Conservation (phyloP, 768 basidiomycete species). For the Macrolepiota dolichaula region DNA sequence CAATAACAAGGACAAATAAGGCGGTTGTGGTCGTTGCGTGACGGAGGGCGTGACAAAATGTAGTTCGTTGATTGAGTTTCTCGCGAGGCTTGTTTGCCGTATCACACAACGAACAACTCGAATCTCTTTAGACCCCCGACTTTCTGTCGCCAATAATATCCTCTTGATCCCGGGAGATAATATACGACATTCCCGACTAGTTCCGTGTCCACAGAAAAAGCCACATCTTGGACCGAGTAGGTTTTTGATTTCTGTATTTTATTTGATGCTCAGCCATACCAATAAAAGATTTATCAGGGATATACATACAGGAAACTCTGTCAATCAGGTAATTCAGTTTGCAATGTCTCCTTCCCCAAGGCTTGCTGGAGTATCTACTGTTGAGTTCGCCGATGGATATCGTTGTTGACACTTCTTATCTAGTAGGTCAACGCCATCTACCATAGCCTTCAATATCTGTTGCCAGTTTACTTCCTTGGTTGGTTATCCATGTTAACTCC, state of each 20-base stretch:
- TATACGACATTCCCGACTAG: not conserved
- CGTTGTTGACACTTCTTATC: slow-evolving; percentile 9
- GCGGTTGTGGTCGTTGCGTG: slow-evolving; percentile 2
- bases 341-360: not conserved
- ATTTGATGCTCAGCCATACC: slow-evolving; percentile 28
- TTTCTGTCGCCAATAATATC: slow-evolving; percentile 12
- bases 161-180: slow-evolving; percentile 3
- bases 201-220: not conserved
- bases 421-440: slow-evolving; percentile 2
- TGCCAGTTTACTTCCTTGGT: slow-evolving; percentile 3
- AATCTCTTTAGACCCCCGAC: not conserved
- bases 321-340: slow-evolving; percentile 20
- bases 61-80: slow-evolving; percentile 22
- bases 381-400: slow-evolving; percentile 1
- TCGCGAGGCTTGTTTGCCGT: slow-evolving; percentile 24
- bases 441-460: not conserved
- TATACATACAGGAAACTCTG: slow-evolving; percentile 18
- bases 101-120: slow-evolving; percentile 25
- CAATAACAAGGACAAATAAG: slow-evolving; percentile 4
- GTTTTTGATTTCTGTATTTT: slow-evolving; percentile 22
- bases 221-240: not conserved
- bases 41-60: slow-evolving; percentile 12
- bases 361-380: not conserved
- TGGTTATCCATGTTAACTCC: not conserved
- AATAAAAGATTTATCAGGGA: slow-evolving; percentile 32